These are phyloP conservation scores for Aspergillus cejpii DNA, from an alignment of 2,329 filamentous ascomycete species.

Conservation along the genomic window DNA sequence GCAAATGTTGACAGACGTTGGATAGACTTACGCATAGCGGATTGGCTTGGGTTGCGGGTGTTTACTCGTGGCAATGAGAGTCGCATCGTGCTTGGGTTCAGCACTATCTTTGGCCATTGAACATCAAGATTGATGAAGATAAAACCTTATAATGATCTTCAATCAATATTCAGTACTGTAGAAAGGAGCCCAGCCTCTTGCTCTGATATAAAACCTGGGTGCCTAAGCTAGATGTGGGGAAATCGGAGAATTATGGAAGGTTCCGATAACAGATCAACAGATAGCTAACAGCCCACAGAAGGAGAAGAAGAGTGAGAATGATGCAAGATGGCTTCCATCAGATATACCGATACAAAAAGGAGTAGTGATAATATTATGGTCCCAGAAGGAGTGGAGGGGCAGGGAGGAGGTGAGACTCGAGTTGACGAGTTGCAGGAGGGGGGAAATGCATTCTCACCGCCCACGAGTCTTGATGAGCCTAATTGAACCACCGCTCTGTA, in stretches of 20 bases:
- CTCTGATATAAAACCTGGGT: constrained; percentile 11
- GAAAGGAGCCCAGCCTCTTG: neutral
- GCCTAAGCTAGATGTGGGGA: constrained; percentile 21
- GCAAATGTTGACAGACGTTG: constrained; percentile 1
- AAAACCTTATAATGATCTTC: neutral
- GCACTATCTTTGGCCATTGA: constrained; percentile 22
- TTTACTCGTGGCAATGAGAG: constrained; percentile 12
- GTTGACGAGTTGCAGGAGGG: neutral
- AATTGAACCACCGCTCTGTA: constrained; percentile 4
- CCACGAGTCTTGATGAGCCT: constrained; percentile 13
- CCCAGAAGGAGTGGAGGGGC: neutral
- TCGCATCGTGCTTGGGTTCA: constrained; percentile 15
- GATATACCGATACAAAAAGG: neutral
- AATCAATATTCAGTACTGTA: neutral
- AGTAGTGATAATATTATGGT: neutral
- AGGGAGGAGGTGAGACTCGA: neutral
- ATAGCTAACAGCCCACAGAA: neutral
- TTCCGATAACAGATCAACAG: neutral
- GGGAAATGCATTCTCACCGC: constrained; percentile 10
- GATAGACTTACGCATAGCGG: constrained; percentile 25
- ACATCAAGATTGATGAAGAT: constrained; percentile 4
- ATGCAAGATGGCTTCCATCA: neutral
- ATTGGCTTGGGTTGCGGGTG: constrained; percentile 13
- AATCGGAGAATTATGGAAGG: constrained; percentile 2
- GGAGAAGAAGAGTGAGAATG: neutral